Evolutionary conservation across 2,329 filamentous ascomycete genomes (phyloP), one percentile per base, ranked within the genome.

Genomic region (Tolypocladium endophyticum): DNA sequence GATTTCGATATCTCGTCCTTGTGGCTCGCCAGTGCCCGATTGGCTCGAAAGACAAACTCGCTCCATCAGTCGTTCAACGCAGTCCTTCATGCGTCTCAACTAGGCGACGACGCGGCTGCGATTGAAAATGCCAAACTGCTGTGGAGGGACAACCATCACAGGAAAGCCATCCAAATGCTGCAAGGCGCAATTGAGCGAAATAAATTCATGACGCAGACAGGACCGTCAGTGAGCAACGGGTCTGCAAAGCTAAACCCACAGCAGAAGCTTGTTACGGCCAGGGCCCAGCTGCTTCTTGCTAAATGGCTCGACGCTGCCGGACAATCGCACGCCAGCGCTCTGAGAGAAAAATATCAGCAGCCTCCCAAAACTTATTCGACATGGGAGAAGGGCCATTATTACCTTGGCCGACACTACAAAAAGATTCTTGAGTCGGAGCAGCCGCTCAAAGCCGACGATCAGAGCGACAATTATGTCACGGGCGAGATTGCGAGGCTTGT

Each of bases 301-400:
- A 97, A 97, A 71, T 99, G 95, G 95, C 86, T 97, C 35, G 95
- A 97, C 69, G 87, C 83, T 59, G 90, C 93, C n/a, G 94, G 94
- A 6, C 93, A 97, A 72, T 96, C 92, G 1, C 89, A 96, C 68
- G 89, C 90, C 4, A 82, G 85, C 53, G 86, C 89, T 4, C 82
- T 97, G 63, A 85, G 90, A 54, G 82, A 86, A 58, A 90, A 90
- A 69, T 99, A 97, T 67, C 87, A 92, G 63, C 84, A 88, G 64
- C 92, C 92, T 1, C 84, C 89, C n/a, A 86, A 83, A 69, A 86
- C 84, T 1, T 78, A 80, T 66, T 76, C 79, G 6, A 85, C 85
- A 57, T 99, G 93, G 92, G 94, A 99, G 71, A 97, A 97, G 73
- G 92, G 91, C 0, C 93, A 97, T 70, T 99, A 97, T 72, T 96